Evolutionary conservation across 2,329 filamentous ascomycete genomes (phyloP).

Genomic region (Aureobasidium sp.): DNA sequence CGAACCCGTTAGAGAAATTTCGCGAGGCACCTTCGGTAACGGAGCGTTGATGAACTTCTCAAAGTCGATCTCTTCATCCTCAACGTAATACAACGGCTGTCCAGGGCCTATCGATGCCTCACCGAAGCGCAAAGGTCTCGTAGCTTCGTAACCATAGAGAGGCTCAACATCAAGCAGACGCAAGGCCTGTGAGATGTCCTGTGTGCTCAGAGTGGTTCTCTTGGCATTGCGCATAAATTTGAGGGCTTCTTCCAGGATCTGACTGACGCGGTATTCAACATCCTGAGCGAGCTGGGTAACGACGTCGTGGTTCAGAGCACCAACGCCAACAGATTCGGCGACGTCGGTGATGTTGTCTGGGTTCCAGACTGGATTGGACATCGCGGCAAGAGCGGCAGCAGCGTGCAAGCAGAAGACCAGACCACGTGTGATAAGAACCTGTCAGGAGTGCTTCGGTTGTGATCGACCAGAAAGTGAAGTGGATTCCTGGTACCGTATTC

Average conservation of each 20-base stretch:
- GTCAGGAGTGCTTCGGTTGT: not conserved
- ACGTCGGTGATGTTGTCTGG: conserved; percentile 93
- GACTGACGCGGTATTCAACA: conserved; percentile 88
- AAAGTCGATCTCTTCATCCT: conserved; percentile 97
- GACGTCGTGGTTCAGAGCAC: conserved; percentile 73
- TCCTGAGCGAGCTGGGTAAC: conserved; percentile 84
- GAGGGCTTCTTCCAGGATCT: conserved; percentile 87
- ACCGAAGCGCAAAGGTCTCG: conserved; percentile 78
- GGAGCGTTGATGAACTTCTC: conserved; percentile 98
- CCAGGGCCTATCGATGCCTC: conserved; percentile 90
- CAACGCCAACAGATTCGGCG: conserved; percentile 89
- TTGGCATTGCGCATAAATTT: conserved; percentile 93
- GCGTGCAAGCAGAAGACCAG: not conserved
- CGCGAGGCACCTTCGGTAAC: conserved; percentile 85
- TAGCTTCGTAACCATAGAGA: conserved; percentile 92
- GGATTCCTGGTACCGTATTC: not conserved
- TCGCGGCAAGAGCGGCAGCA: not conserved
- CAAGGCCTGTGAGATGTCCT: conserved; percentile 82
- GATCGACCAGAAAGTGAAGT: not conserved
- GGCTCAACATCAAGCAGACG: conserved; percentile 87
- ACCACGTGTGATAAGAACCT: not conserved
- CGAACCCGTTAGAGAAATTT: conserved; percentile 83
- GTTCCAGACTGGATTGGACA: conserved; percentile 65
- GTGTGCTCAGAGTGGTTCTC: conserved; percentile 78
- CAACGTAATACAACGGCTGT: conserved; percentile 92